Percentiles rank a stretch among this genome's conserved stretches.
Evolutionary conservation across 768 basidiomycete genomes (phyloP).

Genomic region (Cystobasidium tubakii): DNA sequence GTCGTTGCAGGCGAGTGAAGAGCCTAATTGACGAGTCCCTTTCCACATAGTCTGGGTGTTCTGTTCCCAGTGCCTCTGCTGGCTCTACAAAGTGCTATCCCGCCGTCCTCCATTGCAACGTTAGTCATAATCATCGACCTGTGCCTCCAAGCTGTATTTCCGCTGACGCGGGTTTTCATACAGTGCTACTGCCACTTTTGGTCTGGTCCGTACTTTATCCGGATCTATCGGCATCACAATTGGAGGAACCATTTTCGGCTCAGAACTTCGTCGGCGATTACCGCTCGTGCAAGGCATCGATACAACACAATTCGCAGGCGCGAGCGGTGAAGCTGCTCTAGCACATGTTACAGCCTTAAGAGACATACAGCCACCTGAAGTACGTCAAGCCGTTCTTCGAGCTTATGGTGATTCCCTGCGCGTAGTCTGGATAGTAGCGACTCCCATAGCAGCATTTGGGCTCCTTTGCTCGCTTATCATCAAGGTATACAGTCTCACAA

Average conservation of each 20-base stretch:
- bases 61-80: constrained; percentile 34
- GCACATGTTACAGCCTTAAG: background rate
- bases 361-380: constrained; percentile 32
- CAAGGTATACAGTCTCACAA: constrained; percentile 27
- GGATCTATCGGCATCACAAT: constrained; percentile 47
- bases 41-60: constrained; percentile 7
- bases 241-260: constrained; percentile 45
- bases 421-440: constrained; percentile 49
- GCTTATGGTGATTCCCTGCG: constrained; percentile 37
- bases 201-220: constrained; percentile 52
- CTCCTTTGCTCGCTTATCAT: constrained; percentile 20
- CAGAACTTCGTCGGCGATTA: constrained; percentile 50
- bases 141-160: background rate
- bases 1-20: background rate
- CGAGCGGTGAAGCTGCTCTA: constrained; percentile 41
- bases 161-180: background rate
- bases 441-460: constrained; percentile 29
- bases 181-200: constrained; percentile 61
- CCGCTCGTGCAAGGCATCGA: constrained; percentile 52
- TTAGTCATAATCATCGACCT: too few relatives aligned
- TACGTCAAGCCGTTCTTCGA: constrained; percentile 52
- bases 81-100: constrained; percentile 74
- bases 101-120: constrained; percentile 70
- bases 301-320: constrained; percentile 53
- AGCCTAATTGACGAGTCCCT: background rate